Conservation (phyloP, 164 flowering plant species). For the Malania oleifera region DNA sequence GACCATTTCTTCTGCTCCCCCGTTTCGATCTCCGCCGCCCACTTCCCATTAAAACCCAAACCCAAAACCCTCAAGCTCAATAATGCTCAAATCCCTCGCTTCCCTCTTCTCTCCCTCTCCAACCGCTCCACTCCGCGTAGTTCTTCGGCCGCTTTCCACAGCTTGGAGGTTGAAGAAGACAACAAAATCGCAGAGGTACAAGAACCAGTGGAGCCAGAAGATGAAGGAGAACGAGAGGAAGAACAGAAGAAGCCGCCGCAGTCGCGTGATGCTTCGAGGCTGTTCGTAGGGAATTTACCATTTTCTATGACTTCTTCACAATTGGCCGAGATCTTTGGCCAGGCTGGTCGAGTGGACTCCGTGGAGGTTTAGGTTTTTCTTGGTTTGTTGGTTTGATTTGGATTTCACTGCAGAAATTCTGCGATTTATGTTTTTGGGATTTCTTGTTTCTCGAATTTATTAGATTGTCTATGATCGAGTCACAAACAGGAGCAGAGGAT, state of each 20-base stretch:
- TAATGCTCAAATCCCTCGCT: conserved; percentile 7
- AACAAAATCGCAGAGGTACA: not conserved
- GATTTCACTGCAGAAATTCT: not conserved
- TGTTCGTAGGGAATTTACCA: conserved; percentile 83
- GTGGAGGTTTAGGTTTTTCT: conserved; percentile 43
- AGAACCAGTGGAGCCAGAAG: conserved; percentile 12
- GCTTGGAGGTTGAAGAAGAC: conserved; percentile 8
- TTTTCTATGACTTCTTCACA: conserved; percentile 59
- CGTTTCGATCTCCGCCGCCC: conserved; percentile 5
- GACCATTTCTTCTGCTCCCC: conserved; percentile 2
- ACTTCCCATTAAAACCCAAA: conserved; percentile 18
- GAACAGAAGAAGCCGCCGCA: conserved; percentile 2
- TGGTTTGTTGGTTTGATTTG: not conserved
- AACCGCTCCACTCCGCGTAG: conserved; percentile 8
- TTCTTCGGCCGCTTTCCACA: conserved; percentile 20
- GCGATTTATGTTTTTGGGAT: not conserved
- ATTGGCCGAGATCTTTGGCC: conserved; percentile 50
- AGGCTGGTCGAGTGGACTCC: conserved; percentile 60
- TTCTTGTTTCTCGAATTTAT: not conserved
- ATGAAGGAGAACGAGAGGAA: conserved; percentile 21
- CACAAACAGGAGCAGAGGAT: conserved; percentile 90
- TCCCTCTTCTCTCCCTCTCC: conserved; percentile 11
- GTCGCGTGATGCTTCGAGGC: conserved; percentile 31
- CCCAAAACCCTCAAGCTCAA: conserved; percentile 25
- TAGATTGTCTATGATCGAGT: conserved; percentile 78